A percentile compares a stretch with the other conserved stretches of the same genome.
Evolutionary conservation across 1,284 basidiomycete genomes (phyloP).

Genomic region (Takashimella koratensis): DNA sequence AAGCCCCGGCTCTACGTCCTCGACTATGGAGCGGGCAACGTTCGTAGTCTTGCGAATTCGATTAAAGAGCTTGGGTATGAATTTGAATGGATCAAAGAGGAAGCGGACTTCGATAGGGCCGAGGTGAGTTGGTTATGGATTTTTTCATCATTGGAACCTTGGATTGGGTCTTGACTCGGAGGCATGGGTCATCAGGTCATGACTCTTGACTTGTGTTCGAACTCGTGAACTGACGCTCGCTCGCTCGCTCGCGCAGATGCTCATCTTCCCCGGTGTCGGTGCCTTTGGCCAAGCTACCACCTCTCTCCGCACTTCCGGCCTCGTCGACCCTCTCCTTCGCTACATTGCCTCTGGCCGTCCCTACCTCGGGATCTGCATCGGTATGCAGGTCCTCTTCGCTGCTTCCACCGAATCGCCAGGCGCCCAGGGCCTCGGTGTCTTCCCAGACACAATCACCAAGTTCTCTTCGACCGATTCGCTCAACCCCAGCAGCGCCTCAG

Average conservation of each 20-base stretch:
- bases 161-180: no score
- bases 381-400: slow-evolving; percentile 90
- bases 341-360: slow-evolving; percentile 89
- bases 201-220: no score
- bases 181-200: no score
- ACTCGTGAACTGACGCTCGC: no score
- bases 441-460: slow-evolving; percentile 48
- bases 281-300: slow-evolving; percentile 85
- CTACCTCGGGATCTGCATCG: slow-evolving; percentile 98
- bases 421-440: slow-evolving; percentile 49
- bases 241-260: no score
- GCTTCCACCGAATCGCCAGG: slow-evolving; percentile 67
- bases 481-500: slow-evolving; percentile 56
- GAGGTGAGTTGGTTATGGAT: no score
- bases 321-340: slow-evolving; percentile 71
- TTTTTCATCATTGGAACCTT: no score
- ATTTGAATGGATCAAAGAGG: slow-evolving; percentile 84
- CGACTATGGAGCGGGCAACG: slow-evolving; percentile 95
- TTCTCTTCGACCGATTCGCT: slow-evolving; percentile 37
- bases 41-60: slow-evolving; percentile 84
- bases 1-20: slow-evolving; percentile 68
- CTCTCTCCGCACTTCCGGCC: slow-evolving; percentile 68
- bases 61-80: slow-evolving; percentile 79
- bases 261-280: slow-evolving; percentile 98
- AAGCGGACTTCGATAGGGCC: slow-evolving; percentile 82